Evolutionary conservation across 106 monocot species (phyloP), one percentile per base, ranked within the genome.

Genomic region (Triglochin maritima): DNA sequence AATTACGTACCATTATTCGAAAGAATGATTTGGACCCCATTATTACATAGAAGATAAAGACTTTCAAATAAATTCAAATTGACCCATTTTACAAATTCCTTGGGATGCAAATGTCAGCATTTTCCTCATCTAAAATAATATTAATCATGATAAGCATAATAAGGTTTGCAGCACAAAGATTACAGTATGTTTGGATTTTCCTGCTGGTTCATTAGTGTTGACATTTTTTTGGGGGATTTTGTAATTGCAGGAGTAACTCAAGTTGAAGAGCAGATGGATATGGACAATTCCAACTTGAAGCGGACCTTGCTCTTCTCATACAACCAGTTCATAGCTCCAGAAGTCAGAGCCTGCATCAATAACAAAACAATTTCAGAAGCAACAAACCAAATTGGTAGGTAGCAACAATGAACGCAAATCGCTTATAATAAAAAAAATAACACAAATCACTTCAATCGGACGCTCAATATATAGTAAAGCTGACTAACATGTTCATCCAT

Each of bases 321-420:
- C 80, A 84, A 80, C 63, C 67, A 56, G 75, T 48, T 74, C 13
- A 12, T 98, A 12, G 91, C 81, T 50, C 86, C 91, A 0, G 80
- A 59, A 16, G 73, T 82, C 46, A 95, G 68, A 74, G 72, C 79
- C 14, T 57, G 54, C 7, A 54, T 83, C n/a, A 59, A 59, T 1
- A 62, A 69, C 16, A 56, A 41, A 42, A 44, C 81, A 7, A 14
- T 64, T 5, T 47, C 63, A 44, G 68, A 66, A n/a, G 72, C 3
- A 50, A 6, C 46, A 68, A 43, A 1, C 61, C 44, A 7, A 46
- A 62, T 62, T 45, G 62, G 62, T 62, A 17, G 45, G 62, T 62
- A 45, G 42, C 17, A 11, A 44, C 7, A 62, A 45, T 29, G 29
- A 29, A 29, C 29, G 1, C 29, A 29, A 29, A 29, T 29, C 42